Conservation (phyloP, 2,329 filamentous ascomycete genomes). For the Fonsecaea nubica region DNA sequence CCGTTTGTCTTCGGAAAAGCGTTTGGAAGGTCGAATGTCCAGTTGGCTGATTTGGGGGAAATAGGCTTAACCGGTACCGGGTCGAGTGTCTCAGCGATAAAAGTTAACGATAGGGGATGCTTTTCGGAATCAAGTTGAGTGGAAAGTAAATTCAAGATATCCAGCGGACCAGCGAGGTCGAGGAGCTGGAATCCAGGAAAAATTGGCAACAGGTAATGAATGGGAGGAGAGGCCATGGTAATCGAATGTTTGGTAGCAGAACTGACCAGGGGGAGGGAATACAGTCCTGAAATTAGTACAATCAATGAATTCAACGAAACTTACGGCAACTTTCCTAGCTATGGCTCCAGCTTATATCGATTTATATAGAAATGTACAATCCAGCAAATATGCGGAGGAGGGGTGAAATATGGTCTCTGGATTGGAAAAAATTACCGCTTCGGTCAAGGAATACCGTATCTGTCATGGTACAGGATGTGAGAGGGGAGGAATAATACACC, state of each 20-base stretch:
- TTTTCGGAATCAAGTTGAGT: conserved; percentile 33
- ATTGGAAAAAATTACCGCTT: not conserved
- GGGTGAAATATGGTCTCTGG: not conserved
- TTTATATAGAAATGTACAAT: conserved; percentile 1
- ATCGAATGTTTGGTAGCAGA: not conserved
- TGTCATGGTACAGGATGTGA: not conserved
- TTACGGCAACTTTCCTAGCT: not conserved
- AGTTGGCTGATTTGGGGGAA: conserved; percentile 25
- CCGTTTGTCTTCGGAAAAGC: conserved; percentile 31
- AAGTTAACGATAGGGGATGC: conserved; percentile 41
- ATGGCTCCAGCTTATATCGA: not conserved
- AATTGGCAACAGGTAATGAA: conserved; percentile 38
- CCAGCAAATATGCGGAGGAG: not conserved
- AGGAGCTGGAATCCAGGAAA: conserved; percentile 53
- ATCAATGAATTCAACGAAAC: not conserved
- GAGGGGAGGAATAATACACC: not conserved
- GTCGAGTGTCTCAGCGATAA: conserved; percentile 43
- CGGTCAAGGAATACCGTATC: not conserved
- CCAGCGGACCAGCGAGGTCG: conserved; percentile 56
- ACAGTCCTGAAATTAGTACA: not conserved
- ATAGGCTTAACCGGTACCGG: conserved; percentile 44
- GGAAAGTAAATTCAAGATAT: conserved; percentile 51
- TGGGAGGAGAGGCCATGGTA: conserved; percentile 26
- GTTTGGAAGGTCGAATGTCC: conserved; percentile 33
- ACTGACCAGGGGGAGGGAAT: not conserved